Evolutionary conservation across 805 yeast species (phyloP).

Genomic region (Metschnikowia arizonensis): DNA sequence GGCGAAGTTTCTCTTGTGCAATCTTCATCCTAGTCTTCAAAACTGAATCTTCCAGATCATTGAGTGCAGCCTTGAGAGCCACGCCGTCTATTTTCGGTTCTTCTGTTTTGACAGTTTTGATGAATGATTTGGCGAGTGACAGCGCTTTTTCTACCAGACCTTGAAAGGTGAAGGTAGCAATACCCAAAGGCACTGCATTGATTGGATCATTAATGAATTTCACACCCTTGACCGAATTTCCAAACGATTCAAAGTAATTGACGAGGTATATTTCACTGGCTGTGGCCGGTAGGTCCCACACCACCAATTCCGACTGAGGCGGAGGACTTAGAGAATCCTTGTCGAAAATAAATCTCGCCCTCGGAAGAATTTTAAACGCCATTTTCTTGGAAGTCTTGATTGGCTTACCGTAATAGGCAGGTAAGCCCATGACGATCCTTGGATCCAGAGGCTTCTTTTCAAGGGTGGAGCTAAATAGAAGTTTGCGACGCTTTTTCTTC

Average conservation of each 20-base stretch:
- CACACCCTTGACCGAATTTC: slow-evolving; percentile 54
- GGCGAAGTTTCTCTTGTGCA: slow-evolving; percentile 30
- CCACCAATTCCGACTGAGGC: slow-evolving; percentile 65
- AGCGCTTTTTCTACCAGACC: slow-evolving; percentile 48
- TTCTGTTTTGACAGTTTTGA: slow-evolving; percentile 21
- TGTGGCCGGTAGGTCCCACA: slow-evolving; percentile 60
- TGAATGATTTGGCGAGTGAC: slow-evolving; percentile 32
- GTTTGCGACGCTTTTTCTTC: slow-evolving; percentile 35
- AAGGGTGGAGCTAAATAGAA: slow-evolving; percentile 31
- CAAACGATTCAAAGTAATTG: slow-evolving; percentile 58
- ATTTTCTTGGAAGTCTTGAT: slow-evolving; percentile 38
- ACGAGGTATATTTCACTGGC: slow-evolving; percentile 43
- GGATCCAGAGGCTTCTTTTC: slow-evolving; percentile 37
- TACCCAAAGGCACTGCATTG: slow-evolving; percentile 75
- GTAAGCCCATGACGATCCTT: slow-evolving; percentile 23
- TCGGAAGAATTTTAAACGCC: slow-evolving; percentile 41
- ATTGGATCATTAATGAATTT: slow-evolving; percentile 63
- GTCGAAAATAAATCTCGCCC: slow-evolving; percentile 51
- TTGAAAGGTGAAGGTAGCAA: slow-evolving; percentile 59
- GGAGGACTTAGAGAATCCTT: slow-evolving; percentile 69
- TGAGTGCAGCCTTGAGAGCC: slow-evolving; percentile 49
- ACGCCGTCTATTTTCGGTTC: slow-evolving; percentile 49
- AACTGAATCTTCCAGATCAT: slow-evolving; percentile 40
- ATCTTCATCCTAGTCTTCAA: slow-evolving; percentile 27
- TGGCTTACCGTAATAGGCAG: slow-evolving; percentile 34